Base-by-base conservation (phyloP, 2,329 filamentous ascomycete species). In the Calonectria pseudoreteaudii region DNA sequence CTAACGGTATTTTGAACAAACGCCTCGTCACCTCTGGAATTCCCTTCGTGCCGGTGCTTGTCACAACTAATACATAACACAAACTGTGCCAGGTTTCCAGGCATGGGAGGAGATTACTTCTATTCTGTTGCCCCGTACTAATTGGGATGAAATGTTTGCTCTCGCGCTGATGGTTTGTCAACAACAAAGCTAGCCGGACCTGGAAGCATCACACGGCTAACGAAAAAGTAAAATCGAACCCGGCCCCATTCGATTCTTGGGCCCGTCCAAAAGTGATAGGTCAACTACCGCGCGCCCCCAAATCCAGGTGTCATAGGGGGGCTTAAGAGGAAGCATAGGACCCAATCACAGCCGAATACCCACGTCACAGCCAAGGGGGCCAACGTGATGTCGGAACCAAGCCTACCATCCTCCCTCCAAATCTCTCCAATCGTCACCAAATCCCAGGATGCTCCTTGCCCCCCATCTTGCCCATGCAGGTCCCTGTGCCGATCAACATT, bases 401-500 rank as follows among this genome's bases (percentile, higher is more conserved):
- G 34, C 23, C n/a, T 28, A 4, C 23, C 56, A 62, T 62, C 56
- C 56, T 38, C 26, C 23, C 18, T 38, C 56, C 56, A 62, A 6
- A 23, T 26, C 26, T 38, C 70, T 53, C 41, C 73, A 77, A 73
- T 38, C 41, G 52, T 65, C 70, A 56, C 50, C n/a, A 56, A 38
- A 66, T 62, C 52, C 70, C 68, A 68, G 68, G 44, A 66, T 75
- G 36, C 47, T 58, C 41, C 58, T 71, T 36, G 60, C 58, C 60
- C 68, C 53, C 56, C 16, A 60, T 64, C 52, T 30, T 28, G 23
- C 69, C 36, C 56, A 68, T 34, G 38, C 60, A 65, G 62, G 38
- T 41, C 60, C 50, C 31, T 53, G 60, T 78, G 75, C 44, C 73
- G 77, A 80, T 80, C 78, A 66, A 44, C 23, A 76, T 78, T 70